Conservation (phyloP, 768 basidiomycete genomes). For the Butyriboletus loyo region DNA sequence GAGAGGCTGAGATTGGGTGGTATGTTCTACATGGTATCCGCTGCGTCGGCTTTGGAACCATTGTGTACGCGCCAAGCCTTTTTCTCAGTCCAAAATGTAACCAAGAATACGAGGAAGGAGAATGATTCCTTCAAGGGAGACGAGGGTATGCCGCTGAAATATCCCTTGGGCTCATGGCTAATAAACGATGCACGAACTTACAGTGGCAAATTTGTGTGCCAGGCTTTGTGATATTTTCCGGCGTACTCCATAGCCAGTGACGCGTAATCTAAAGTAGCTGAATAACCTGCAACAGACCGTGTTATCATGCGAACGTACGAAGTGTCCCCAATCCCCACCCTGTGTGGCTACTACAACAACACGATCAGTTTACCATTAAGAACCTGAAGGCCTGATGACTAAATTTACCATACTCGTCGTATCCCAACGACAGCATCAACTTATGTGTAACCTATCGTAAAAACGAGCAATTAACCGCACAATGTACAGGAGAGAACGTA, state of each 20-base stretch:
- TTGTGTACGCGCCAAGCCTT: conserved; percentile 24
- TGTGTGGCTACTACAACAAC: conserved; percentile 38
- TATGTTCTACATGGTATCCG: conserved; percentile 34
- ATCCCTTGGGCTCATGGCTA: not conserved
- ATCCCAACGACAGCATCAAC: conserved; percentile 48
- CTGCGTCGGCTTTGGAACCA: conserved; percentile 21
- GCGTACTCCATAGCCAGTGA: conserved; percentile 35
- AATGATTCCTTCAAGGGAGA: conserved; percentile 24
- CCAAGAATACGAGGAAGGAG: conserved; percentile 25
- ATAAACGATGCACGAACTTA: conserved; percentile 21
- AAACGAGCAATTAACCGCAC: not conserved
- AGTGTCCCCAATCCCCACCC: conserved; percentile 48
- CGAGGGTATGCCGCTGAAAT: conserved; percentile 24
- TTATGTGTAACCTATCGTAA: conserved; percentile 42
- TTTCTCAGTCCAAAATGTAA: conserved; percentile 26
- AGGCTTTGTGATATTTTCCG: conserved; percentile 45
- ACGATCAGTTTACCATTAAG: not conserved
- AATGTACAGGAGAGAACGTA: conserved; percentile 11
- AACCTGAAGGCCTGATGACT: not conserved
- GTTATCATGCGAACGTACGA: conserved; percentile 25
- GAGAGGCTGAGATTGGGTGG: conserved; percentile 49
- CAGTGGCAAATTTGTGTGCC: conserved; percentile 49
- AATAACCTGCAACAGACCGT: not conserved
- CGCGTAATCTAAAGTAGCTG: conserved; percentile 32
- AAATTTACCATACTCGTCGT: conserved; percentile 45